Evolutionary conservation across 208 protist species (phyloP).

Genomic region (Trypanosoma lewisi): DNA sequence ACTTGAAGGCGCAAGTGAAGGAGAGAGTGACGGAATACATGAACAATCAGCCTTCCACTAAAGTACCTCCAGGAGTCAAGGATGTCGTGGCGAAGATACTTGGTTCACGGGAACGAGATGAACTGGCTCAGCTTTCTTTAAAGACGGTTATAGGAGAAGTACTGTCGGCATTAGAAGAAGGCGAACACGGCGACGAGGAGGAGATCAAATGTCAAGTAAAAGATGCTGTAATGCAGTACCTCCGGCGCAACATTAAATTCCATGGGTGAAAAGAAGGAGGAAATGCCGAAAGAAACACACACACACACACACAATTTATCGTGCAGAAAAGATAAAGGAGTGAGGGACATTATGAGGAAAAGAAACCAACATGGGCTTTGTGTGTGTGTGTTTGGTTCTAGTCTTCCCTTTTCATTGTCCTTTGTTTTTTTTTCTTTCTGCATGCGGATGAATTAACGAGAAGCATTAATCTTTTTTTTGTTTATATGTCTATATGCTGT

Average conservation of each 20-base stretch:
- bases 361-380: too few relatives aligned
- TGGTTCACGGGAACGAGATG: not conserved
- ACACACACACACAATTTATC: too few relatives aligned
- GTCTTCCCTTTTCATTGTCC: too few relatives aligned
- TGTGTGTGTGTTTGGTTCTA: too few relatives aligned
- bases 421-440: conserved; percentile 2
- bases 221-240: conserved; percentile 26
- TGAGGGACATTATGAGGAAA: too few relatives aligned
- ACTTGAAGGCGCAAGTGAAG: conserved; percentile 35
- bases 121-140: conserved; percentile 37
- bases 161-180: conserved; percentile 25
- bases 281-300: not conserved
- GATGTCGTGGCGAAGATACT: conserved; percentile 35
- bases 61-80: not conserved
- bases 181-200: conserved; percentile 29
- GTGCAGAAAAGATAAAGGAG: too few relatives aligned
- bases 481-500: too few relatives aligned
- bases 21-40: conserved; percentile 30
- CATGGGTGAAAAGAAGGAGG: not conserved
- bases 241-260: conserved; percentile 1
- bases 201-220: conserved; percentile 34
- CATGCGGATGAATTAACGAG: too few relatives aligned
- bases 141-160: conserved; percentile 48
- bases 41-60: not conserved
- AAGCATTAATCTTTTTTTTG: not conserved